Conservation (phyloP, 2,329 filamentous ascomycete species). For the Tolypocladium pustulatum region DNA sequence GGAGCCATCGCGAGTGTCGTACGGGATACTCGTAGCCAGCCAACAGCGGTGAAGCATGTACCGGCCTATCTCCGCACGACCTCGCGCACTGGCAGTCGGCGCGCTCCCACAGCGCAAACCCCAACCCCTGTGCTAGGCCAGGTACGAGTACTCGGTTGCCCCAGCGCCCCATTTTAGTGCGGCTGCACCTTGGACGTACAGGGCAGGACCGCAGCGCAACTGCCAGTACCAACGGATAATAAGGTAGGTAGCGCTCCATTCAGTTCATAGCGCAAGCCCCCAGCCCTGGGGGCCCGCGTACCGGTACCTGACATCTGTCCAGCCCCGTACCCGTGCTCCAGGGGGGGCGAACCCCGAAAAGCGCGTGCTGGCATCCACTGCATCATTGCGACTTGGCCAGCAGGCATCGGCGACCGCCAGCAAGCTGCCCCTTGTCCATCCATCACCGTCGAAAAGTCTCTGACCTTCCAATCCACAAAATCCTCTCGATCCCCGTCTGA, state of each 20-base stretch:
- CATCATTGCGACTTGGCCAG: not conserved
- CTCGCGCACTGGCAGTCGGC: not conserved
- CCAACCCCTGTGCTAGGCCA: not conserved
- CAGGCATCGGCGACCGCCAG: conserved; percentile 2
- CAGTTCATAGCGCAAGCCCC: not conserved
- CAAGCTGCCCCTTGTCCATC: conserved; percentile 8
- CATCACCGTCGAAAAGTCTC: not conserved
- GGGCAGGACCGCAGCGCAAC: not conserved
- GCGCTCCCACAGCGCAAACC: not conserved
- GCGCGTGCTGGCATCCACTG: conserved; percentile 18
- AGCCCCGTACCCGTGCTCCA: not conserved
- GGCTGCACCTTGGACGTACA: not conserved
- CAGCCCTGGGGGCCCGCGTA: not conserved
- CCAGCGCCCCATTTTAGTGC: not conserved
- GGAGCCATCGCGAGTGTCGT: not conserved
- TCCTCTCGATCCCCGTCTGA: not conserved
- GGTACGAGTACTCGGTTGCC: not conserved
- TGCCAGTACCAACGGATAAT: not conserved
- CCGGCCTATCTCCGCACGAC: not conserved
- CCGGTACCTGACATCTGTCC: not conserved
- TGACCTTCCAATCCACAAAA: not conserved
- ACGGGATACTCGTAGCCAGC: not conserved
- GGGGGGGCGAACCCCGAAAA: conserved; percentile 8
- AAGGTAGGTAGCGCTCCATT: not conserved
- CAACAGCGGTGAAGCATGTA: not conserved